A percentile compares a stretch with the other conserved stretches of the same genome.
Evolutionary conservation across 768 basidiomycete genomes (phyloP).

Genomic region (Boletus speciosus): DNA sequence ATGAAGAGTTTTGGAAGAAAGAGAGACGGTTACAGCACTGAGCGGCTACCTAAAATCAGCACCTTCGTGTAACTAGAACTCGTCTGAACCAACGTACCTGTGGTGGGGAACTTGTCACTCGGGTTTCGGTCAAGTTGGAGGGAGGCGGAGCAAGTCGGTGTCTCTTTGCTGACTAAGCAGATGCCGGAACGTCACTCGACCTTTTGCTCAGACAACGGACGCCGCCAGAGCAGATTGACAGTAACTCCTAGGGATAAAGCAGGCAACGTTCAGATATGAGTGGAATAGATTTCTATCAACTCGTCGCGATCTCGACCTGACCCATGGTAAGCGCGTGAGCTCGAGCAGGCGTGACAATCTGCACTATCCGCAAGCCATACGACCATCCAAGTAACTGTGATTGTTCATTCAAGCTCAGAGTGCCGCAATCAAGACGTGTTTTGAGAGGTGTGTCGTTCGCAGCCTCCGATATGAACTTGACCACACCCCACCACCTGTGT

Average conservation of each 20-base stretch:
- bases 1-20: constrained; percentile 6
- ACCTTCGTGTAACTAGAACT: background rate
- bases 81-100: constrained; percentile 6
- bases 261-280: no score
- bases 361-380: background rate
- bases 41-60: constrained; percentile 10
- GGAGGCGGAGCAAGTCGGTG: constrained; percentile 29
- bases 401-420: background rate
- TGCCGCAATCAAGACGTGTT: background rate
- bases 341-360: background rate
- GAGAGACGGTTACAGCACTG: constrained; percentile 14
- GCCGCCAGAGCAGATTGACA: background rate
- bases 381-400: background rate
- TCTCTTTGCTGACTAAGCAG: constrained; percentile 30
- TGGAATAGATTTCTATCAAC: background rate
- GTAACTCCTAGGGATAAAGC: background rate
- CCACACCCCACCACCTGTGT: background rate
- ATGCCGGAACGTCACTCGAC: background rate
- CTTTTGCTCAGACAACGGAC: background rate
- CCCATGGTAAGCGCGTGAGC: background rate
- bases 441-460: background rate
- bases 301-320: background rate
- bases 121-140: constrained; percentile 12
- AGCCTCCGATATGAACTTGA: background rate
- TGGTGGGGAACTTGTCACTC: constrained; percentile 8